Conservation (phyloP, 371 early-diverging fungal species). For the Mucor mucedo region DNA sequence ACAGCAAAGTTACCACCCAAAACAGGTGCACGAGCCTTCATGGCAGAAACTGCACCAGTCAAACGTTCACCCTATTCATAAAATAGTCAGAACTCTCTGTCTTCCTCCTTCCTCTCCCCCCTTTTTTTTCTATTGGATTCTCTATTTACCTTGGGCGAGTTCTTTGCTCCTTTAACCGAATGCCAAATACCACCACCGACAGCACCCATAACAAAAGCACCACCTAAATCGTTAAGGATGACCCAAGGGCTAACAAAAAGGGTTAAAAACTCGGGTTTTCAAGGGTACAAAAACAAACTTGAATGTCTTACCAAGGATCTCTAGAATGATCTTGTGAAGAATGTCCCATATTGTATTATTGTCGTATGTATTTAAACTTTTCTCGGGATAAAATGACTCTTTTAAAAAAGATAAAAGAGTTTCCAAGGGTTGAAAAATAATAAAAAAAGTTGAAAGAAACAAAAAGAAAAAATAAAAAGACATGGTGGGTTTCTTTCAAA, state of each 20-base stretch:
- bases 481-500: neutral
- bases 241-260: constrained; percentile 83
- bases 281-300: neutral
- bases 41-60: constrained; percentile 82
- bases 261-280: neutral
- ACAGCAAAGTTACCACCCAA: constrained; percentile 97
- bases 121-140: neutral
- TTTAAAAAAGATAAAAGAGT: constrained; percentile 6
- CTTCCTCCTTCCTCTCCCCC: no score
- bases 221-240: constrained; percentile 95
- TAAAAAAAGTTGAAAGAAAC: constrained; percentile 1
- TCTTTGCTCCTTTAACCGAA: constrained; percentile 95
- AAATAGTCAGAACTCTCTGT: neutral
- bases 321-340: constrained; percentile 54
- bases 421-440: constrained; percentile 21
- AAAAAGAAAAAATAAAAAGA: constrained; percentile 3
- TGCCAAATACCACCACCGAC: constrained; percentile 97
- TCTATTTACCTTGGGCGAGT: constrained; percentile 85
- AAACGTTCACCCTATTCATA: constrained; percentile 84
- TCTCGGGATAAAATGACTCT: constrained; percentile 5
- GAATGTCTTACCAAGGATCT: constrained; percentile 52
- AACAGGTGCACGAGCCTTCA: constrained; percentile 95
- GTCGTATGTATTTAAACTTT: constrained; percentile 2
- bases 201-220: constrained; percentile 97
- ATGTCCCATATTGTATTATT: constrained; percentile 40